Evolutionary conservation across 345 rosid species (phyloP), one percentile per base, ranked within the genome.

Genomic region (Lepidium aucheri): DNA sequence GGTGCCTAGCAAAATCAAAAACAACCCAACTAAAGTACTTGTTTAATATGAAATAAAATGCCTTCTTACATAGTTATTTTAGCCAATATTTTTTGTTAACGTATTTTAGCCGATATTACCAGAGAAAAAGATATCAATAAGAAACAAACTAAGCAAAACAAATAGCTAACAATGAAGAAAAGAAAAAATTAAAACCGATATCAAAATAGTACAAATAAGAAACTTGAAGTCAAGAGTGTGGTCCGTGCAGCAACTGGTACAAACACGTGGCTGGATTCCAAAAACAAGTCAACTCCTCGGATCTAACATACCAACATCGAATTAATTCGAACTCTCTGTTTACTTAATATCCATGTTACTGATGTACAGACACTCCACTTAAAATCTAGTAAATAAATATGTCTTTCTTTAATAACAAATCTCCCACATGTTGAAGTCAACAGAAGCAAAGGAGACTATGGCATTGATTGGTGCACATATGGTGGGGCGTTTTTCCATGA

Each of bases 231-330:
- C 60, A 59, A 59, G 30, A 39, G 53, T 58, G 62, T 43, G 53
- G 63, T 51, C 62, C 68, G 60, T 66, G 72, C 68, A 65, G 32
- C 18, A 17, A 59, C 76, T 58, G 72, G 56, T 65, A 65, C 67
- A 51, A 33, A 66, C 77, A 73, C 67, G 53, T 73, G 77, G 50
- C 4, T 61, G 67, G 76, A 65, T 59, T 51, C 67, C 18, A 47
- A 57, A 28, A 66, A 52, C 56, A 6, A 73, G 77, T 73, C 72
- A 73, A 73, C 72, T 73, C 72, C 65, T 73, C 43, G 77, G 72
- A 73, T 66, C 72, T 73, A 66, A 43, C 77, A 52, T 65, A 73
- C 44, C 38, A 55, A 7, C 53, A 13, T 69, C 53, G 20, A 2
- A 30, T 68, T 39, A 42, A 60, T 26, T n/a, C 8, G 18, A 44